Base-by-base conservation (phyloP, 2,329 filamentous ascomycete species). In the Alternaria longipes region DNA sequence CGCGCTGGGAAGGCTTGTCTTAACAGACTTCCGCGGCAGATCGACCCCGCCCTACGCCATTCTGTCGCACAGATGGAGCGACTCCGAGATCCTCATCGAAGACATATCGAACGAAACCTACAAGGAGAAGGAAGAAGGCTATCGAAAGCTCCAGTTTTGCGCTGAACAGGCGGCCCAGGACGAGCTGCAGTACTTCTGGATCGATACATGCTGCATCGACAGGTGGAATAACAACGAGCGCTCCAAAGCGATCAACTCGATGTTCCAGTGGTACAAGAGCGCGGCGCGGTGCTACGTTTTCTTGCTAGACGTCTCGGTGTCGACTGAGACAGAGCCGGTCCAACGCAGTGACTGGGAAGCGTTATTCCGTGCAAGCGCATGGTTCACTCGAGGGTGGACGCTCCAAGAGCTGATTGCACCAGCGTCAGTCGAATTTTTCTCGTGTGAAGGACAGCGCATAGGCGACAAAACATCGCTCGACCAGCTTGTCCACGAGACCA, bases 21-120 rank as follows among this genome's bases (percentile, higher is more conserved):
- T 60, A 42, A 68, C 63, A 59, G 55, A 67, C 34, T 67, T 66
- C 22, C 22, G 56, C 53, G 40, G 60, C 50, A 65, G 65, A 41
- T 34, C 52, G 11, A 64, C 63, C 32, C 62, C 60, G 40, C 65
- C 59, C 40, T 78, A 78, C 58, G 76, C 74, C 11, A 78, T 79
- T 50, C 73, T 79, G 11, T 79, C 74, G 20, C 77, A 79, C 62
- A 72, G 67, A 55, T 78, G 75, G 76, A 51, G 60, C 24, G 56
- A 68, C 42, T 70, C 72, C n/a, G 73, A 79, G 65, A 60, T 74
- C 32, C 69, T 66, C 28, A 65, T 74, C 45, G 56, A 72, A 61
- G 67, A 77, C 54, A 40, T 73, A 57, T 38, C n/a, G 30, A 62
- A 44, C 41, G 46, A 46, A 22, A 50, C n/a, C 28, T 65, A 65